Conservation (phyloP, 2,329 filamentous ascomycete species). For the Calycina herbarum region DNA sequence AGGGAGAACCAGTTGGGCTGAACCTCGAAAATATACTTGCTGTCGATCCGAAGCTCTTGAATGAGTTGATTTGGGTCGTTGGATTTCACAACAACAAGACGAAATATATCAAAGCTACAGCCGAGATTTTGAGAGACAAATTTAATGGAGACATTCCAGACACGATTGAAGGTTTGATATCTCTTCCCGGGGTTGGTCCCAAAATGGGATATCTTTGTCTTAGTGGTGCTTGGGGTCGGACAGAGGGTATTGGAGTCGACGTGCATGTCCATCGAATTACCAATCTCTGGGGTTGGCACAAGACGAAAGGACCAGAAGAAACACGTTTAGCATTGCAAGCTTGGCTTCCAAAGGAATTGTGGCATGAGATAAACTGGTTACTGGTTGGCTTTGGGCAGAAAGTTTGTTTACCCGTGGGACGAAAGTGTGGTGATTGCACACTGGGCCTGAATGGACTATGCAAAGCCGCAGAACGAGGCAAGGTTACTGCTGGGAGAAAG, state of each 20-base stretch:
- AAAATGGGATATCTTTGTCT: conserved; percentile 76
- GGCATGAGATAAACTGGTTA: conserved; percentile 74
- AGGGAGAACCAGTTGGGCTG: conserved; percentile 46
- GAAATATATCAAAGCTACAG: conserved; percentile 66
- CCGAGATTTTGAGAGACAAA: conserved; percentile 59
- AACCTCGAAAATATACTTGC: conserved; percentile 63
- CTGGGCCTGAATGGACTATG: conserved; percentile 76
- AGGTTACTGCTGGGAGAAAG: conserved; percentile 59
- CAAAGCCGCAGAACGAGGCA: conserved; percentile 65
- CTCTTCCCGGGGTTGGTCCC: conserved; percentile 68
- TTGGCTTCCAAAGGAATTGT: conserved; percentile 68
- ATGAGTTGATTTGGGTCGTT: conserved; percentile 65
- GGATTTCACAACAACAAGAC: conserved; percentile 78
- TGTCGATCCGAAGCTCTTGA: conserved; percentile 58
- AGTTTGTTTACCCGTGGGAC: conserved; percentile 65
- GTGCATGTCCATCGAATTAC: conserved; percentile 76
- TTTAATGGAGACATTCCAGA: conserved; percentile 66
- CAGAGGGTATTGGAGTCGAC: conserved; percentile 59
- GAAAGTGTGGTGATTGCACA: conserved; percentile 80
- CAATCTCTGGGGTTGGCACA: conserved; percentile 71
- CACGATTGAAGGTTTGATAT: conserved; percentile 62
- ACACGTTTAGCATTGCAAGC: conserved; percentile 62
- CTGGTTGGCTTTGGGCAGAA: conserved; percentile 74
- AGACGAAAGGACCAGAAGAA: conserved; percentile 67
- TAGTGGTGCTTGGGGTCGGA: conserved; percentile 66